Conservation (phyloP, 2,329 filamentous ascomycete species). For the Curvularia lunata region DNA sequence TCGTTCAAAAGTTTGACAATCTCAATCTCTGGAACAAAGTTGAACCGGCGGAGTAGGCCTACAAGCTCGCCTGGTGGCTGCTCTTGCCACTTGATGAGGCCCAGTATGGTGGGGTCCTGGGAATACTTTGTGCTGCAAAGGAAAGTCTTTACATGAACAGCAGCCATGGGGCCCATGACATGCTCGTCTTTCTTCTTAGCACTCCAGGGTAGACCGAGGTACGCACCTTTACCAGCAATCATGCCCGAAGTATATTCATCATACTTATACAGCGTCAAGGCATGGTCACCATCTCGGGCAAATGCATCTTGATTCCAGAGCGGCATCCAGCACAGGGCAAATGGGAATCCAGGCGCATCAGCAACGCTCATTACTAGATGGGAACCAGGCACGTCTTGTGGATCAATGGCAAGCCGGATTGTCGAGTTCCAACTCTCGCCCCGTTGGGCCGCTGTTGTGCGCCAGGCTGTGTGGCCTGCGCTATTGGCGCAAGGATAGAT, state of each 20-base stretch:
- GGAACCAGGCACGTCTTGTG: slow-evolving; percentile 78
- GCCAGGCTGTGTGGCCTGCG: slow-evolving; percentile 81
- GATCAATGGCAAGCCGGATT: slow-evolving; percentile 77
- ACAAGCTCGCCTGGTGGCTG: slow-evolving; percentile 73
- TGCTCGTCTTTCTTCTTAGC: slow-evolving; percentile 74
- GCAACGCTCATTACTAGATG: slow-evolving; percentile 91
- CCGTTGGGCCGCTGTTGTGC: slow-evolving; percentile 78
- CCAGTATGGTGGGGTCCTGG: slow-evolving; percentile 85
- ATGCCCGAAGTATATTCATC: slow-evolving; percentile 87
- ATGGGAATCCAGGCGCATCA: slow-evolving; percentile 84
- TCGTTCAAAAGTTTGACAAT: slow-evolving; percentile 92
- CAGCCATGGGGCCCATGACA: slow-evolving; percentile 78
- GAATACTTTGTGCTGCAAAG: slow-evolving; percentile 95
- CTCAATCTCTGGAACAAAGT: slow-evolving; percentile 96
- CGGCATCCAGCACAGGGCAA: slow-evolving; percentile 90
- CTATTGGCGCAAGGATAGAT: slow-evolving; percentile 87
- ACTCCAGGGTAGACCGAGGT: slow-evolving; percentile 83
- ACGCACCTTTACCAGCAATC: slow-evolving; percentile 78
- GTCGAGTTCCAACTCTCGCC: slow-evolving; percentile 89
- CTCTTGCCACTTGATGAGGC: slow-evolving; percentile 85
- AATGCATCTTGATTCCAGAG: slow-evolving; percentile 94
- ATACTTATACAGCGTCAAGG: slow-evolving; percentile 83
- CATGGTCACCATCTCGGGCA: slow-evolving; percentile 81
- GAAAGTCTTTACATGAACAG: slow-evolving; percentile 80
- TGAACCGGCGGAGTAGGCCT: slow-evolving; percentile 77